These are phyloP conservation scores for Lentinus brumalis DNA, from an alignment of 768 basidiomycete species.

Conservation along the genomic window DNA sequence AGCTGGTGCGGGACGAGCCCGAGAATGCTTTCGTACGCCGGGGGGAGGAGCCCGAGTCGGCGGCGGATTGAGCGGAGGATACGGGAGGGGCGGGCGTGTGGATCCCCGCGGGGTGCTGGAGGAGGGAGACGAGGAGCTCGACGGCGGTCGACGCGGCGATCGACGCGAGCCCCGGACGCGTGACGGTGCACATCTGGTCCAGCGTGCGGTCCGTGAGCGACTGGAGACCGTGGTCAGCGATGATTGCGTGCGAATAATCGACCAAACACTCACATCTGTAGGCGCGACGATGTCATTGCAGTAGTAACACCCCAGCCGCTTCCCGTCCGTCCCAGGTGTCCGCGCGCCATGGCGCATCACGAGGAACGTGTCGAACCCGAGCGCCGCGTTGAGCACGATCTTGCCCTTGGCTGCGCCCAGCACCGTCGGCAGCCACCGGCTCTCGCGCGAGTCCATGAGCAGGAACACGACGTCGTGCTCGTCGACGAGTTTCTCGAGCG, in stretches of 20 bases:
- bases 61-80: conserved; percentile 21
- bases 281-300: conserved; percentile 99
- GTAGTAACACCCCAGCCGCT: conserved; percentile 88
- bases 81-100: conserved; percentile 74
- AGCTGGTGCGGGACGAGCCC: conserved; percentile 94
- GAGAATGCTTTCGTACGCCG: conserved; percentile 55
- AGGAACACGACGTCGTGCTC: conserved; percentile 90
- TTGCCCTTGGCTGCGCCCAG: conserved; percentile 84
- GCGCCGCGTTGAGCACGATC: conserved; percentile 92
- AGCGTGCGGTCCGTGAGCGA: conserved; percentile 86
- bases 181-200: conserved; percentile 99
- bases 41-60: conserved; percentile 25
- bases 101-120: conserved; percentile 85
- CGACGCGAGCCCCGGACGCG: conserved; percentile 89
- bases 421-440: conserved; percentile 93
- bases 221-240: conserved; percentile 31
- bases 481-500: conserved; percentile 77
- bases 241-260: neutral
- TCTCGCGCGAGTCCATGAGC: conserved; percentile 98
- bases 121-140: conserved; percentile 83
- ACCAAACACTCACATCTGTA: conserved; percentile 52
- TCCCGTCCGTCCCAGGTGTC: conserved; percentile 34
- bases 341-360: conserved; percentile 95
- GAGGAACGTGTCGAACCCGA: conserved; percentile 94
- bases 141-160: conserved; percentile 93